phyloP scores from a whole-genome alignment of 164 flowering plant genomes.

The Annona cherimola region DNA sequence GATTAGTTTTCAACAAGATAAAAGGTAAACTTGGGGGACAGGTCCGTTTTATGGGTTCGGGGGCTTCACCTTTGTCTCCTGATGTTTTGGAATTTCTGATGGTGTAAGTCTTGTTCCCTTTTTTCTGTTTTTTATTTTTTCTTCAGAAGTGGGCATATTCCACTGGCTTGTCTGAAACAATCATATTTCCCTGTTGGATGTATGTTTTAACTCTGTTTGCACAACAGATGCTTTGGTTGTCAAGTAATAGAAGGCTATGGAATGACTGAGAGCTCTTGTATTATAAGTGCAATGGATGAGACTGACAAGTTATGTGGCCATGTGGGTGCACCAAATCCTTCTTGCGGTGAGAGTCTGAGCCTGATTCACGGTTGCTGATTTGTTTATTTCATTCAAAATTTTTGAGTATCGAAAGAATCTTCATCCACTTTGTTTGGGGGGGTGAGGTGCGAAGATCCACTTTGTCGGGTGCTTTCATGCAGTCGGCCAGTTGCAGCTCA shows the following conservation, averaged over 20 bases:
- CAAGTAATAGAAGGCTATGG: slow-evolving; percentile 87
- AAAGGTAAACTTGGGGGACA: slow-evolving; percentile 88
- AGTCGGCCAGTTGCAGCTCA: neutral
- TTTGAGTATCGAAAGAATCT: neutral
- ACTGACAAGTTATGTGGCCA: slow-evolving; percentile 71
- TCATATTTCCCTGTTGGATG: neutral
- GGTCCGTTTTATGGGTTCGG: slow-evolving; percentile 76
- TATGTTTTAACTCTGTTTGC: slow-evolving; percentile 1
- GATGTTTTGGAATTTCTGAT: slow-evolving; percentile 90
- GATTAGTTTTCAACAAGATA: slow-evolving; percentile 90
- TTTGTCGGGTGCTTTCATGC: too few relatives aligned
- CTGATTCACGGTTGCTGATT: neutral
- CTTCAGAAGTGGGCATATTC: too few relatives aligned
- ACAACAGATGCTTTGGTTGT: slow-evolving; percentile 83
- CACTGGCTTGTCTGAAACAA: neutral
- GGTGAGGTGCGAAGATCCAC: too few relatives aligned
- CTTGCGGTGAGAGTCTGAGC: slow-evolving; percentile 74
- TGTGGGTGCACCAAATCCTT: slow-evolving; percentile 91
- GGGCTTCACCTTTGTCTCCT: slow-evolving; percentile 97
- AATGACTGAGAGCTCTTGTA: slow-evolving; percentile 93
- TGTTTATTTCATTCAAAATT: too few relatives aligned
- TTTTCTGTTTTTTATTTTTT: neutral
- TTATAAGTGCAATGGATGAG: slow-evolving; percentile 59
- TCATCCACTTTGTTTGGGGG: too few relatives aligned
- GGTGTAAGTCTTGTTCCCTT: slow-evolving; percentile 56